Evolutionary conservation across 2,329 filamentous ascomycete species (phyloP).

Genomic region (Cercospora beticola): DNA sequence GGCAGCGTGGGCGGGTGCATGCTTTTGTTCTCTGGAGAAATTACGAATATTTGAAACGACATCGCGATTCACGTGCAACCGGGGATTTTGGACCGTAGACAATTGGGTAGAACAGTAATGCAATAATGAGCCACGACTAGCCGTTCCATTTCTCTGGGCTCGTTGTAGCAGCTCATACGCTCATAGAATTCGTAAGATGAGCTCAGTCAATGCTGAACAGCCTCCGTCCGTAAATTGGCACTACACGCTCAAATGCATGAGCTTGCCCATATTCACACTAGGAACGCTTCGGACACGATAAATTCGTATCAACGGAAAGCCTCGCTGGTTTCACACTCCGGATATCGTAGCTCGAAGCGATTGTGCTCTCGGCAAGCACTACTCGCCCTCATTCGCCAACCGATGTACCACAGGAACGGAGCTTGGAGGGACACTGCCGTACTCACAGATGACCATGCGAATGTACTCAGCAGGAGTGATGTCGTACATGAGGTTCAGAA

Average conservation of each 20-base stretch:
- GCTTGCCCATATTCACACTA: not conserved
- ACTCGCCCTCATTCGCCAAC: conserved; percentile 36
- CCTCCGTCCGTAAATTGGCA: not conserved
- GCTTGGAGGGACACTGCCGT: conserved; percentile 80
- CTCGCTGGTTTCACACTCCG: not conserved
- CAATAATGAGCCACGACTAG: not conserved
- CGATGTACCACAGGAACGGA: conserved; percentile 76
- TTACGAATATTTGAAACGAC: not conserved
- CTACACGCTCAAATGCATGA: not conserved
- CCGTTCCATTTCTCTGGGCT: not conserved
- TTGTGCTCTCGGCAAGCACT: not conserved
- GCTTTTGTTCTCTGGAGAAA: not conserved
- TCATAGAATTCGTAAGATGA: not conserved
- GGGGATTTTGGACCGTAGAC: not conserved
- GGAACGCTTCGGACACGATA: not conserved
- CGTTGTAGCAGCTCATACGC: not conserved
- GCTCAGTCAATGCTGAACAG: not conserved
- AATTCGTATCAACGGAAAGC: not conserved
- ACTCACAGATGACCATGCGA: conserved; percentile 85
- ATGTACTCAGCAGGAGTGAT: conserved; percentile 86
- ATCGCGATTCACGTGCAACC: not conserved
- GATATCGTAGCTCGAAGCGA: not conserved
- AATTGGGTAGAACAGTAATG: not conserved
- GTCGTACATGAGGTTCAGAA: conserved; percentile 82
- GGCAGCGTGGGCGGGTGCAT: not conserved